Evolutionary conservation across 495 filamentous ascomycete species (phyloP), one percentile per base, ranked within the genome.

Genomic region (Cudoniella acicularis): DNA sequence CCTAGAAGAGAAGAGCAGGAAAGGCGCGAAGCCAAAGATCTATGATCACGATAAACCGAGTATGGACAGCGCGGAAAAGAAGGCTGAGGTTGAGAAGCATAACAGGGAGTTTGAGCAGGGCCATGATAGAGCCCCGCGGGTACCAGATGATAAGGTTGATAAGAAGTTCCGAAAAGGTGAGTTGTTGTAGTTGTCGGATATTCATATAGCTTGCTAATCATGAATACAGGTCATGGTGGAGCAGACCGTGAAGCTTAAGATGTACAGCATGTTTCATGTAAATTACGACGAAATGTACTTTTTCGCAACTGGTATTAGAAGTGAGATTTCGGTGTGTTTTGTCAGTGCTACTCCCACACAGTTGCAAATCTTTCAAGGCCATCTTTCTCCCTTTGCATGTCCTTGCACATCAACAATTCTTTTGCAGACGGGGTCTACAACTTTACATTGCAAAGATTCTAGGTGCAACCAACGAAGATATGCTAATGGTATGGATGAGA

Each of bases 91-190:
- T 52, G 74, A 79, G 57, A 59, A 67, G 66, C 77, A 81, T 68
- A 82, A 82, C 54, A 41, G 43, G 24, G 77, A 79, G 13, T 82
- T 80, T 69, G 77, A 80, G 60, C 57, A 70, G 47, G 74, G 77
- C 48, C 73, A 79, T 46, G 78, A 74, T 46, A 65, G 60, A 52
- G 77, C 73, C 16, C 48, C 68, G 6, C 17, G 54, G 17, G 75
- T 74, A 0, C 55, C 56, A 9, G 64, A 72, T 3, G 78, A 81
- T 52, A 77, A 77, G 71, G 79, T 81, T 4, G 65, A 79, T 55
- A 73, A 75, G 62, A 73, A 69, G 18, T 81, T 79, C 51, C 81
- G 78, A 77, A 62, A 59, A 42, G 72, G 71, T 43, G 25, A 50
- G 63, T 58, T 51, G 17, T 53, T 16, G 25, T 16, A 22, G 1